phyloP scores from a whole-genome alignment of 352 stramenopile genomes.

The Pythium rishiriense region DNA sequence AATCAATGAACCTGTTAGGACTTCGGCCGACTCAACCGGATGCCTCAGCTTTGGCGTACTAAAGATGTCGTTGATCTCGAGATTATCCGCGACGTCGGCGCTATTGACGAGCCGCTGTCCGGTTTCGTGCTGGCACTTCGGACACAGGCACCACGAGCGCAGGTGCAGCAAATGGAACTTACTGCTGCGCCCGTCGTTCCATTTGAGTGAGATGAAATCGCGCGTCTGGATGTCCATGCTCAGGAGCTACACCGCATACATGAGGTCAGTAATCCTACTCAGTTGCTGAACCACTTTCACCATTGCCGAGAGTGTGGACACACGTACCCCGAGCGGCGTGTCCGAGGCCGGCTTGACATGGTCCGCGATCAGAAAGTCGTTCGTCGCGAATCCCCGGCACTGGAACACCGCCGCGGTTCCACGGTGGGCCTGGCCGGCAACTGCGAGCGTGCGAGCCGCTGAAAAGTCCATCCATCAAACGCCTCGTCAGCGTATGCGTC shows the following conservation, averaged over 20 bases:
- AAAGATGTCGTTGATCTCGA: slow-evolving; percentile 77
- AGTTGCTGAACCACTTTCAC: background rate
- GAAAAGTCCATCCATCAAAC: too few species aligned
- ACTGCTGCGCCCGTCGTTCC: slow-evolving; percentile 67
- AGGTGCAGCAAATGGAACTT: slow-evolving; percentile 79
- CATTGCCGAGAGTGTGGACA: background rate
- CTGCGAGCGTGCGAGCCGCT: background rate
- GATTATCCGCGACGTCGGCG: slow-evolving; percentile 50
- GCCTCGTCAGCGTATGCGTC: too few species aligned
- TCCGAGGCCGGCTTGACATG: slow-evolving; percentile 20
- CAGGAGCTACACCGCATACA: slow-evolving; percentile 48
- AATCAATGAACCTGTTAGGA: background rate
- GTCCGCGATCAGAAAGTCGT: slow-evolving; percentile 28
- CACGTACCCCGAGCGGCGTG: slow-evolving; percentile 18
- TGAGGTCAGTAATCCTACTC: too few species aligned
- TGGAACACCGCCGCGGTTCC: background rate
- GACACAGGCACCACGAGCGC: slow-evolving; percentile 74
- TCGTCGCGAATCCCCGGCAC: slow-evolving; percentile 28
- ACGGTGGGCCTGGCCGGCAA: background rate
- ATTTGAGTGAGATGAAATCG: slow-evolving; percentile 78
- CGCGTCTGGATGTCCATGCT: slow-evolving; percentile 69
- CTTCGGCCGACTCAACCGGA: too few species aligned
- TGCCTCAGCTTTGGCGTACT: too few species aligned
- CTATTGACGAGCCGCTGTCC: slow-evolving; percentile 82
- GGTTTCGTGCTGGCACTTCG: slow-evolving; percentile 68